Conservation (phyloP, 306 rosid genomes). For the Cicer yamashitae region DNA sequence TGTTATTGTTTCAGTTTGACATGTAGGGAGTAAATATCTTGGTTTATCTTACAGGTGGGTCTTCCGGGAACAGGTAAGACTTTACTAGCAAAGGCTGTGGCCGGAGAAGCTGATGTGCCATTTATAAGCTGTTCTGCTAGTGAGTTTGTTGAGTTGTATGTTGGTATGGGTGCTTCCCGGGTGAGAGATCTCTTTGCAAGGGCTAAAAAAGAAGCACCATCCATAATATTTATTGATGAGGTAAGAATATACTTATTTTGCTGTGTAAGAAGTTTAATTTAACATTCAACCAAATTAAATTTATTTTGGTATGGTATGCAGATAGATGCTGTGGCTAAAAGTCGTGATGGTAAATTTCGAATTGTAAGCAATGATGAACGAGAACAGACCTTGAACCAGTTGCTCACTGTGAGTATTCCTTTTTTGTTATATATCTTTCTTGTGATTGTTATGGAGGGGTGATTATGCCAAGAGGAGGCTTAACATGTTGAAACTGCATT, state of each 20-base stretch:
- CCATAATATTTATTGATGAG: slow-evolving; percentile 94
- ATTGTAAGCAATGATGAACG: slow-evolving; percentile 97
- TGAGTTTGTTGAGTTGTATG: slow-evolving; percentile 96
- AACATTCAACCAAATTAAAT: slow-evolving; percentile 28
- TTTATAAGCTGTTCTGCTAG: slow-evolving; percentile 98
- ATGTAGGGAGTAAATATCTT: slow-evolving; percentile 30
- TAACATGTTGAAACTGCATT: slow-evolving; percentile 42
- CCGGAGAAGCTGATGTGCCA: slow-evolving; percentile 98
- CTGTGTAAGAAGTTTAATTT: slow-evolving; percentile 28
- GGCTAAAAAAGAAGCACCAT: slow-evolving; percentile 97
- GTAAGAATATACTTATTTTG: slow-evolving; percentile 50
- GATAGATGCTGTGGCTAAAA: slow-evolving; percentile 99
- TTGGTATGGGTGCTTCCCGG: slow-evolving; percentile 99
- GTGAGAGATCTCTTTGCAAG: slow-evolving; percentile 99
- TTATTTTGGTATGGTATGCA: slow-evolving; percentile 49
- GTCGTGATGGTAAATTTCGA: slow-evolving; percentile 96
- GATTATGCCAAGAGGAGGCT: neutral
- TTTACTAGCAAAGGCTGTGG: slow-evolving; percentile 97
- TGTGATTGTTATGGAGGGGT: slow-evolving; percentile 10
- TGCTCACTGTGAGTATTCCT: slow-evolving; percentile 82
- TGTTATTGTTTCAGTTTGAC: slow-evolving; percentile 30
- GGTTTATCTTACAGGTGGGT: slow-evolving; percentile 80
- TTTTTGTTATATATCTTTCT: slow-evolving; percentile 38
- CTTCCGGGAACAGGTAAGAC: slow-evolving; percentile 99
- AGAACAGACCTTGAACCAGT: slow-evolving; percentile 96